Conservation (phyloP, 2,329 filamentous ascomycete genomes). For the Ophiostoma perfectum region DNA sequence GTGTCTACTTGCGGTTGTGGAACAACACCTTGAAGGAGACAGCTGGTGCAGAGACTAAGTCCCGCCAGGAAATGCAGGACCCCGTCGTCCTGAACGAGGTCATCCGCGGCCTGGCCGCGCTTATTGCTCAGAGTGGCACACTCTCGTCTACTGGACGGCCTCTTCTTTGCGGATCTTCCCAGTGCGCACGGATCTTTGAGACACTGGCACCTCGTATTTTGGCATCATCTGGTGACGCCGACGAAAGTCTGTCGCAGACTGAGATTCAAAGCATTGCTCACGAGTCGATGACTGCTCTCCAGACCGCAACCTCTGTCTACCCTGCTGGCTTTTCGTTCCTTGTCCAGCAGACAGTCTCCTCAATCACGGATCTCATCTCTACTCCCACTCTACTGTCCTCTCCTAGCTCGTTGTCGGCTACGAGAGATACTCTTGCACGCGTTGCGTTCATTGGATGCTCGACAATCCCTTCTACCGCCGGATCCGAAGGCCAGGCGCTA, state of each 20-base stretch:
- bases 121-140: slow-evolving; percentile 39
- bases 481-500: slow-evolving; percentile 23
- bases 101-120: slow-evolving; percentile 42
- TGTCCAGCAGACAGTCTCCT: slow-evolving; percentile 8
- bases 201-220: slow-evolving; percentile 23
- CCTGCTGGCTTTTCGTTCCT: slow-evolving; percentile 23
- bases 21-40: slow-evolving; percentile 28
- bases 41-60: slow-evolving; percentile 22
- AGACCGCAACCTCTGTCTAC: slow-evolving; percentile 20
- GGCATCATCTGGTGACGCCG: neutral
- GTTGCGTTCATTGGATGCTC: slow-evolving; percentile 49
- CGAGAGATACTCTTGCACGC: slow-evolving; percentile 39
- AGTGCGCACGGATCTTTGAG: slow-evolving; percentile 27
- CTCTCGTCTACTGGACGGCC: slow-evolving; percentile 15
- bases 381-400: neutral
- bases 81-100: slow-evolving; percentile 40
- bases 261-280: slow-evolving; percentile 21
- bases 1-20: slow-evolving; percentile 40
- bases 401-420: slow-evolving; percentile 22
- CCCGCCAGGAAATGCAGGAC: slow-evolving; percentile 27
- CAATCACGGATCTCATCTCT: slow-evolving; percentile 13
- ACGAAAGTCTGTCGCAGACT: slow-evolving; percentile 12
- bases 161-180: slow-evolving; percentile 36
- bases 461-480: slow-evolving; percentile 23
- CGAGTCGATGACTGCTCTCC: slow-evolving; percentile 25